Percentiles rank a stretch among this genome's conserved stretches.
Conservation (phyloP, 495 filamentous ascomycete species). For the Trypethelium eluteriae region DNA sequence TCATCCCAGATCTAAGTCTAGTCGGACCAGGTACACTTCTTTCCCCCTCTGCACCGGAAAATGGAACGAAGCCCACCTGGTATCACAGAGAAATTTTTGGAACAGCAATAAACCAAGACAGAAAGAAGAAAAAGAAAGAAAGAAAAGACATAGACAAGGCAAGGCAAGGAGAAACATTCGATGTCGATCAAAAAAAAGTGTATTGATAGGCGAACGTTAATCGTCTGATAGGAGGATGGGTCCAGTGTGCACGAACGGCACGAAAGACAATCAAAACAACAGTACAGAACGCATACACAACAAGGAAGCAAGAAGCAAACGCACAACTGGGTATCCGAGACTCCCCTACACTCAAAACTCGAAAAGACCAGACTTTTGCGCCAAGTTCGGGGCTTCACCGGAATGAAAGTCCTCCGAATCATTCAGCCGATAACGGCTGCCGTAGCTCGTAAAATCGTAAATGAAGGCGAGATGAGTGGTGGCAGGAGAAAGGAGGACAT, state of each 20-base stretch:
- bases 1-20: constrained; percentile 12
- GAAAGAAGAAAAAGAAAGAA: neutral
- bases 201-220: neutral
- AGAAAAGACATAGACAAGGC: neutral
- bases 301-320: neutral
- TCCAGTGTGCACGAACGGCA: too few species aligned
- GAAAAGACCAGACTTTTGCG: neutral
- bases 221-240: too few species aligned
- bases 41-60: neutral
- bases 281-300: neutral
- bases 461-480: neutral
- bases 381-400: neutral
- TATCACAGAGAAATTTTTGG: neutral
- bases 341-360: neutral
- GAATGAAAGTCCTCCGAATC: neutral
- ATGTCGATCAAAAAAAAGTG: neutral
- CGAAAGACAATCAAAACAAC: neutral
- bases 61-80: neutral
- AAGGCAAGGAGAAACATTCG: neutral
- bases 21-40: neutral
- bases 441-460: constrained; percentile 3
- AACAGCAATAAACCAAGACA: too few species aligned
- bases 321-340: constrained; percentile 9
- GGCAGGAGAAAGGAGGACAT: neutral
- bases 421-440: neutral